Base-by-base conservation (phyloP, 495 filamentous ascomycete genomes). In the Xylaria nigripes region DNA sequence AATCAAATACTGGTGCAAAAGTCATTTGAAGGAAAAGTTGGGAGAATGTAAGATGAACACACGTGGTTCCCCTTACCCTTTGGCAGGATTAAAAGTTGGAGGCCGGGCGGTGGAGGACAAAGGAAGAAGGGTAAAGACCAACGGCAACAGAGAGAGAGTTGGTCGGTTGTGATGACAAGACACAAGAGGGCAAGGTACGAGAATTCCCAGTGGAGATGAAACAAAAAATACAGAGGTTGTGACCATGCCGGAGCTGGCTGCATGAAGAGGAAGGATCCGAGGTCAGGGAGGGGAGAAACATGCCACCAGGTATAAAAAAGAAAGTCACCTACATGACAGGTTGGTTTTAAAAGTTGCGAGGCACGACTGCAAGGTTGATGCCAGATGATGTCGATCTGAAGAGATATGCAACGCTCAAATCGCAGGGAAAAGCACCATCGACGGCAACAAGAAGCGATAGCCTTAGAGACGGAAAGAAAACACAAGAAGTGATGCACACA, bases 351-450 rank as follows among this genome's bases (percentile, higher is more conserved):
- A 47, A 21, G 32, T 54, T 45, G 42, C 44, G 43, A 40, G 36
- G 50, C 43, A 40, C 51, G 43, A 16, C 25, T 32, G 45, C 6
- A 40, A 3, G n/a, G 36, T 40, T 40, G 36, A 40, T 29, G 43
- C 24, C 38, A 43, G 38, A 44, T 22, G 43, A 46, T n/a, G 23
- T 47, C 51, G 40, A 47, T 54, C 51, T 16, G 44, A 54, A 25
- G 44, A 13, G 44, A 42, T 43, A 54, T 30, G 51, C 51, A 42
- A 45, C 45, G 51, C 51, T 54, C 51, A 45, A 45, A 48, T 40
- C 34, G 44, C 34, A 54, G 42, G 32, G 22, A 18, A 42, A 47
- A 30, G 51, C 32, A 40, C 30, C 23, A 38, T 41, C 16, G 36
- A 32, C 44, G 42, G 51, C 15, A n/a, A n/a, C n/a, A 36, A 36